Base-by-base conservation (phyloP, 768 basidiomycete species). In the Naganishia onofrii region DNA sequence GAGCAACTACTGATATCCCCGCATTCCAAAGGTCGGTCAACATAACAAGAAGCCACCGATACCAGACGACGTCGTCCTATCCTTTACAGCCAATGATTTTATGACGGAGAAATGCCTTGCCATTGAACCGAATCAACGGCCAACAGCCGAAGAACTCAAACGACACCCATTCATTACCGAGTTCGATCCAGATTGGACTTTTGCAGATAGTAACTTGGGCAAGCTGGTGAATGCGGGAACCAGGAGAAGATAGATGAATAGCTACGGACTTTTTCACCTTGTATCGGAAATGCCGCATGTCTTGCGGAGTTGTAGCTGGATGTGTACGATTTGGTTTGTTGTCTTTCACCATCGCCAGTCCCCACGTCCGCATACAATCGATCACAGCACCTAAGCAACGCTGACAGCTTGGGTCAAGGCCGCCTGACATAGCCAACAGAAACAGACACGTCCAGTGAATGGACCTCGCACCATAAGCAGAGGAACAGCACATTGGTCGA, bases 71-170 rank as follows among this genome's bases (percentile, higher is more conserved):
- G 87, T 97, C 58, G 82, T 85, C 2, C 82, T 98, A 63, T 88
- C 90, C 23, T 82, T 85, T 29, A 84, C 88, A 58, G 94, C 90
- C 12, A 85, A 90, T 72, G 90, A 95, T 78, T 96, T 99, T 81
- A 85, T 95, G 74, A 77, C 79, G 71, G 84, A 84, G 64, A 88
- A 87, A 76, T 97, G 96, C 81, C 93, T 98, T 77, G 89, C 91
- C 70, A 92, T 90, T 72, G 88, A 93, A 76, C 93, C 93, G 10
- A 87, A 90, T 66, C 87, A 91, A 73, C 88, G 93, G 42, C 90
- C 93, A 2, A 87, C 83, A 31, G 90, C 93, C 38, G 83, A 87
- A 42, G 91, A 92, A 76, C 85, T 95, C 69, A 86, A 89, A 71
- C 84, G 84, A 73, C 92, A 96, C 81, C 86, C 85, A 48, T 96